A percentile compares a stretch with the other conserved stretches of the same genome.
Conservation (phyloP, 306 rosid genomes). For the Vachellia collinsii region DNA sequence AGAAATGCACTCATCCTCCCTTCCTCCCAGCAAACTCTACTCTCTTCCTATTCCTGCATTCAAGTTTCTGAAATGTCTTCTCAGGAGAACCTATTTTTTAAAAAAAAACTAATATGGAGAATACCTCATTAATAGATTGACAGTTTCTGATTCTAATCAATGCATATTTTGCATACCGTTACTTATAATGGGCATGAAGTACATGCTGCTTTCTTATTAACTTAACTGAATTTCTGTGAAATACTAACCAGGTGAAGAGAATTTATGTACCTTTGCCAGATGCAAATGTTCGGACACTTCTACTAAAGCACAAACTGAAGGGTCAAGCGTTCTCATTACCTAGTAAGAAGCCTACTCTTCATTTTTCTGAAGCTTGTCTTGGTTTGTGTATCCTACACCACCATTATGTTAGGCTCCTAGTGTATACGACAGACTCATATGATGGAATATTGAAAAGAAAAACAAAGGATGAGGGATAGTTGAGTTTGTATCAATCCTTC, state of each 20-base stretch:
- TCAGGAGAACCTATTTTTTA: slow-evolving; percentile 9
- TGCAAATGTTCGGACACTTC: slow-evolving; percentile 69
- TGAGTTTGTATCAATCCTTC: not conserved
- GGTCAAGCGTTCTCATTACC: slow-evolving; percentile 95
- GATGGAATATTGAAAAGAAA: not conserved
- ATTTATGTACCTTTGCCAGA: slow-evolving; percentile 91
- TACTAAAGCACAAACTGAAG: slow-evolving; percentile 83
- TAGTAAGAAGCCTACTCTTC: slow-evolving; percentile 56
- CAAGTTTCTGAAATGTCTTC: slow-evolving; percentile 10
- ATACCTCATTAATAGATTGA: slow-evolving; percentile 6
- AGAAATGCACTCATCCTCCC: not conserved
- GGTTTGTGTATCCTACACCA: slow-evolving; percentile 1
- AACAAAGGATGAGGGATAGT: not conserved
- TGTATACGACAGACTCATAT: not conserved
- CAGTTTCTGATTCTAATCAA: slow-evolving; percentile 8
- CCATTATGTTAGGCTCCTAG: not conserved
- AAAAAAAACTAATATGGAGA: not conserved
- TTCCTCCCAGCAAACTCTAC: not conserved
- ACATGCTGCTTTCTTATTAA: slow-evolving; percentile 20
- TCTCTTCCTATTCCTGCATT: not conserved
- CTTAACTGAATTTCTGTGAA: slow-evolving; percentile 34
- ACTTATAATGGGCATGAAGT: slow-evolving; percentile 12
- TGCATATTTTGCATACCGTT: not conserved
- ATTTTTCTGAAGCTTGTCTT: slow-evolving; percentile 26
- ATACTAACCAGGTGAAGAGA: slow-evolving; percentile 78